Base-by-base conservation (phyloP, 441 rosid species). In the Syzygium syzygioides region DNA sequence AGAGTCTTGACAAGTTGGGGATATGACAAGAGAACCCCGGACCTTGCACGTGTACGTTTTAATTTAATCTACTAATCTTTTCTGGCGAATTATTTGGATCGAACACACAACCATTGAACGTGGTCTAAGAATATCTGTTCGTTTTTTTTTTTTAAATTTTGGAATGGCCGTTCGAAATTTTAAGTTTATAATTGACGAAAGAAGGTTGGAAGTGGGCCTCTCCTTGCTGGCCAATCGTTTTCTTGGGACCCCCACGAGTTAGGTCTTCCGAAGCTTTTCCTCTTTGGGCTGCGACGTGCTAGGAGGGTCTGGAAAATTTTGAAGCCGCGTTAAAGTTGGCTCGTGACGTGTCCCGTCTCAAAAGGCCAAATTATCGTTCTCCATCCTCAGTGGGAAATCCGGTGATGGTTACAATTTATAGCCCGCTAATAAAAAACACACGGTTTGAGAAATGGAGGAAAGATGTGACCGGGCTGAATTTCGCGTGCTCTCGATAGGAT, bases 401-500 rank as follows among this genome's bases (percentile, higher is more conserved):
- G 17, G 80, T 20, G 52, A 37, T 23, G 15, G 2, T 25, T 6
- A 76, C 41, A 37, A 37, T 10, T 23, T 1, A 25, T 41, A 14
- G 12, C 83, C 52, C 52, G 7, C 28, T 41, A 41, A 37, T 37
- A 1, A 2, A 7, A 37, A 71, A 37, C 2, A 20, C 9, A 1
- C 52, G 0, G 14, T 34, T 19, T 10, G 3, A 1, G 48, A 34
- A 37, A 20, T 0, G 41, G 26, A 71, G 83, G 48, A 20, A 20
- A 71, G 50, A 12, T 1, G 2, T 3, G 5, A 7, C 50, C n/a
- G 8, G 9, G 23, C n/a, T 1, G 15, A 76, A 76, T 76, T 76
- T 23, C 15, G 9, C 1, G 5, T 3, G 14, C 5, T 1, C 4
- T 37, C 1, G 17, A 71, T 20, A 45, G 0, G 6, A 71, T 1